Base-by-base conservation (phyloP, 2,329 filamentous ascomycete species). In the Fusarium liriodendri region DNA sequence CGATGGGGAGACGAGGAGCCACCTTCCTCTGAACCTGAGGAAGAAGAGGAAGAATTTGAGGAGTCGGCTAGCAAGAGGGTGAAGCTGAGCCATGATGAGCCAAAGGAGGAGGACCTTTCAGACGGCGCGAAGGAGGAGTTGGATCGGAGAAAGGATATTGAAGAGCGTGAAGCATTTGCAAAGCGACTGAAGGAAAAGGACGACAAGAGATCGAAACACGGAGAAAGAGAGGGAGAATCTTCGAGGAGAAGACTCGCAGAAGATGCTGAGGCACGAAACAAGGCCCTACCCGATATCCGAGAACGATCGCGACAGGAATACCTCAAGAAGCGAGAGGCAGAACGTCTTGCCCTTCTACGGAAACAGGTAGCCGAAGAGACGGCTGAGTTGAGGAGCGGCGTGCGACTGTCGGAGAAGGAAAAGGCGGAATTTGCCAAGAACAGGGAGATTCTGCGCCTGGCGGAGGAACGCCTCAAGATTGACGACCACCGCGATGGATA, bases 401-500 rank as follows among this genome's bases (percentile, higher is more conserved):
- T 92, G 1, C 88, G 89, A 54, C 83, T 99, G 18, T 94, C 93
- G 0, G 90, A 93, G 69, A 88, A 88, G 68, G 97, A 99, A 82
- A 95, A 93, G 80, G 93, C 91, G 65, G 94, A 98, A 72, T 98
- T 99, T 81, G 92, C 93, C 4, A 92, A 94, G 79, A 98, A 98
- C 79, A 87, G 94, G 54, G 94, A 98, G 82, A 87, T 95, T 29
- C 84, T 98, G 47, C 89, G 92, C 38, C 86, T 98, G 47, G 94
- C 95, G 1, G 94, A 98, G 83, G 95, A 97, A 81, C 89, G 96
- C 25, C 85, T 96, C 64, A 90, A 90, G 50, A 97, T 99, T 73
- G 95, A 98, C 80, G 96, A 98, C 76, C 92, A 98, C 81, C 89
- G 92, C 22, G 95, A 98, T 84, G 96, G 96, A 3, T 99, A 98